Percentiles rank a stretch among this genome's conserved stretches.
Evolutionary conservation across 2,329 filamentous ascomycete genomes (phyloP).

Genomic region (Graphium sp.): DNA sequence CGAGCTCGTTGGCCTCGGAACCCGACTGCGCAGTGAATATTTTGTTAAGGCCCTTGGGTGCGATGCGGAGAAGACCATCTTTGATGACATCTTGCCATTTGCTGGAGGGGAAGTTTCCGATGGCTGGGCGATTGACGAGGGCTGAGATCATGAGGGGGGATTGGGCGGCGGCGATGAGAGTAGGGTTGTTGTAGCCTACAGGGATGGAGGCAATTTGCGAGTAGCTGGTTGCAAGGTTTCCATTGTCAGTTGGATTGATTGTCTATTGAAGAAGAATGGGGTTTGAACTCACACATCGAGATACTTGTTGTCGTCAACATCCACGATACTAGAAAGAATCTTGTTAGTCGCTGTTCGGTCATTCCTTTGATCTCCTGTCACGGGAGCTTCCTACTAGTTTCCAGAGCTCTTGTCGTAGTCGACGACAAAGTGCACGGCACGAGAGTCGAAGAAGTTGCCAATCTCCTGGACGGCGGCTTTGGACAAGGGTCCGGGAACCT

Average conservation of each 20-base stretch:
- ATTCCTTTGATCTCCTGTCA: slow-evolving; percentile 1
- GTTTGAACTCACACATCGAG: slow-evolving; percentile 24
- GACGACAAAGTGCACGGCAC: slow-evolving; percentile 33
- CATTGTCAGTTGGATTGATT: slow-evolving; percentile 5
- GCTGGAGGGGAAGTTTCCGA: slow-evolving; percentile 78
- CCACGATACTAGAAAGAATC: slow-evolving; percentile 17
- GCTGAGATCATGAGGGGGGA: slow-evolving; percentile 65
- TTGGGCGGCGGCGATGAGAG: slow-evolving; percentile 50
- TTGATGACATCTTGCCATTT: slow-evolving; percentile 72
- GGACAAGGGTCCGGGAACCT: slow-evolving; percentile 21
- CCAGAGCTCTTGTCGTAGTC: slow-evolving; percentile 33
- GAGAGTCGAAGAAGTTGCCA: slow-evolving; percentile 30
- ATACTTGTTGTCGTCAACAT: slow-evolving; percentile 30
- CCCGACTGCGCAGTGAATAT: slow-evolving; percentile 84
- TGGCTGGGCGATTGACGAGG: slow-evolving; percentile 74
- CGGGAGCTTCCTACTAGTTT: slow-evolving; percentile 22
- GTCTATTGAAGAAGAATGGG: neutral
- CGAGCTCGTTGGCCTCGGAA: slow-evolving; percentile 85
- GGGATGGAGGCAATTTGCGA: slow-evolving; percentile 89
- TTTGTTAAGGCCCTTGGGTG: slow-evolving; percentile 69
- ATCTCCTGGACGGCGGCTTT: slow-evolving; percentile 22
- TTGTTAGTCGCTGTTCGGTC: neutral
- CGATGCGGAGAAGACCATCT: slow-evolving; percentile 64
- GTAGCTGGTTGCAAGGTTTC: slow-evolving; percentile 32
- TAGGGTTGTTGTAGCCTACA: slow-evolving; percentile 81